Percentiles rank a stretch among this genome's conserved stretches.
Conservation (phyloP, 2,329 filamentous ascomycete species). For the Claviceps humidiphila region DNA sequence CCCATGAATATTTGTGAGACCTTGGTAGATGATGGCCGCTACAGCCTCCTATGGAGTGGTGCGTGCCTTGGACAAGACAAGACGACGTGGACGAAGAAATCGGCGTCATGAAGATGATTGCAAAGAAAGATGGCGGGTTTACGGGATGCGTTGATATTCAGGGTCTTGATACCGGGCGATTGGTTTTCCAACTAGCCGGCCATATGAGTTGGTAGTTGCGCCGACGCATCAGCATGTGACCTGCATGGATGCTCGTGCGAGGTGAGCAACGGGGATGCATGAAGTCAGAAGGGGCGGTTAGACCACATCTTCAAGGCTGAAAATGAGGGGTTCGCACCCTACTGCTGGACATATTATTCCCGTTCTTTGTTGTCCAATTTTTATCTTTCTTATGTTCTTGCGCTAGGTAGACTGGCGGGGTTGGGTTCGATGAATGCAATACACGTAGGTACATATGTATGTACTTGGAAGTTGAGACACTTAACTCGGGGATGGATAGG, state of each 20-base stretch:
- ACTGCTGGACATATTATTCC: constrained; percentile 6
- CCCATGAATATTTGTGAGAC: constrained; percentile 15
- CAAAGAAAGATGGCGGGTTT: background rate
- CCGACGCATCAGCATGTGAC: background rate
- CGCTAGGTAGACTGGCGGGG: constrained; percentile 16
- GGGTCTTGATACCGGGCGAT: too few relatives aligned
- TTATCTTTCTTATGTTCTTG: constrained; percentile 6
- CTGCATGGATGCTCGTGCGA: background rate
- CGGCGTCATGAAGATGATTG: background rate
- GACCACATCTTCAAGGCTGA: background rate
- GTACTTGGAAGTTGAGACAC: constrained; percentile 1
- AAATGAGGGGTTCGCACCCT: constrained; percentile 5
- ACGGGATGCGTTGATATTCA: too few relatives aligned
- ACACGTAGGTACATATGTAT: background rate
- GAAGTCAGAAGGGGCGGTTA: background rate
- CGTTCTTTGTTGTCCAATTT: constrained; percentile 8
- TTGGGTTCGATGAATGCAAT: constrained; percentile 9
- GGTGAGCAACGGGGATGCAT: background rate
- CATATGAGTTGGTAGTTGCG: background rate
- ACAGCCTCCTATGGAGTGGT: background rate
- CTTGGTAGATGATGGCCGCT: constrained; percentile 4
- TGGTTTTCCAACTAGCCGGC: too few relatives aligned
- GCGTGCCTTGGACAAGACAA: background rate
- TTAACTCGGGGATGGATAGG: constrained; percentile 8
- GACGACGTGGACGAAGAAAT: background rate